Evolutionary conservation across 2,329 filamentous ascomycete species (phyloP), one percentile per base, ranked within the genome.

Genomic region (Trichothecium roseum): DNA sequence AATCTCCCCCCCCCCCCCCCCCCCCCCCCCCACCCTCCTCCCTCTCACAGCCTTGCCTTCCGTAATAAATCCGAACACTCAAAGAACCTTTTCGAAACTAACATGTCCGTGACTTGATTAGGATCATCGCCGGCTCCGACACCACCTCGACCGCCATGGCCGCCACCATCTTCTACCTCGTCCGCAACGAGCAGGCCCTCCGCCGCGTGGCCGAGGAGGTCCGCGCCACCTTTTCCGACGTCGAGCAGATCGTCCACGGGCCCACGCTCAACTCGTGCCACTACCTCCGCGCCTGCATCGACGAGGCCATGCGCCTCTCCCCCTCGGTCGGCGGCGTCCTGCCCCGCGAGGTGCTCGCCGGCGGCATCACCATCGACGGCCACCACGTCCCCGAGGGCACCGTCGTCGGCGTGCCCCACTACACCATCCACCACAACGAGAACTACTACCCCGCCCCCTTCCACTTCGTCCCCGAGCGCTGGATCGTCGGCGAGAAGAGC

Each of bases 81-180:
- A 2, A 32, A 10, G 17, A 10, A 32, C n/a, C n/a, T 15, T 8
- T 15, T 10, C 6, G 8, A 8, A 8, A 32, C 14, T 15, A 14
- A 15, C 30, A 17, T 13, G 28, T 28, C 17, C 17, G 8, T 15
- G 8, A 36, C 17, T 20, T 15, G 30, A n/a, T 22, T 34, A 71
- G 68, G 8, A 81, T 83, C 60, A 80, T 81, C 42, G 79, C 78
- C 8, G 79, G 79, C 22, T 79, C 77, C 18, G 80, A 84, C 49
- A 84, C 81, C 1, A 84, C 79, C 1, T 81, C 78, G 0, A 84
- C 78, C 1, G 76, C 78, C 55, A 62, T 78, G 66, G 70, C 75
- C 4, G 69, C 72, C 2, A 74, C 73, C 0, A 46, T 79, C 9
- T 80, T 78, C 57, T 79, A 80, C 54, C 69, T 80, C 14, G 65